These are phyloP conservation scores for Botrytis fabae DNA, from an alignment of 2,329 filamentous ascomycete species.

Conservation along the genomic window DNA sequence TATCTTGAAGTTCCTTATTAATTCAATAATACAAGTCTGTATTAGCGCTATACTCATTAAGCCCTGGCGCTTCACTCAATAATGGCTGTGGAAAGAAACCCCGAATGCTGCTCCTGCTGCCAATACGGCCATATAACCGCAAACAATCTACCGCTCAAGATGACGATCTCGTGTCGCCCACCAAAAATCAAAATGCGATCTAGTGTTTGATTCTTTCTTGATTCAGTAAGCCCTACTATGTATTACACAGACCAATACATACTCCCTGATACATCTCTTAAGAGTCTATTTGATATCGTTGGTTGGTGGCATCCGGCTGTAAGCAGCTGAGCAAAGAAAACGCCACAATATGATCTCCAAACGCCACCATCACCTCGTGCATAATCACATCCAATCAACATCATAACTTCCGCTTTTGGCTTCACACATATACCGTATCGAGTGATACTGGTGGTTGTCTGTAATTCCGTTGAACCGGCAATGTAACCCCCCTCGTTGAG, in stretches of 20 bases:
- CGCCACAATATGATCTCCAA: background rate
- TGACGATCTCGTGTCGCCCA: background rate
- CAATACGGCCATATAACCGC: background rate
- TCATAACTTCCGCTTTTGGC: background rate
- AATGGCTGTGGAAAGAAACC: background rate
- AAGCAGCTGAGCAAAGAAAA: background rate
- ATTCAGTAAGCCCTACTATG: background rate
- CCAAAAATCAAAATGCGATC: background rate
- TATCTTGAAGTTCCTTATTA: background rate
- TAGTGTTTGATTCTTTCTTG: background rate
- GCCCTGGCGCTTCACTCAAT: background rate
- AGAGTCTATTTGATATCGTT: background rate
- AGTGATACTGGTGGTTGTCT: background rate
- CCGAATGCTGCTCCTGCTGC: background rate
- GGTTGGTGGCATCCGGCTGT: background rate
- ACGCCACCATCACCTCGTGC: background rate
- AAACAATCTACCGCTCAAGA: background rate
- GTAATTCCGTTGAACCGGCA: background rate
- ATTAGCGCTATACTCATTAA: background rate
- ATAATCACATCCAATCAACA: background rate
- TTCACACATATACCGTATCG: background rate
- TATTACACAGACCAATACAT: accelerated
- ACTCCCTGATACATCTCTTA: background rate
- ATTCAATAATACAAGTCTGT: background rate
- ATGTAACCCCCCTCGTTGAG: background rate